Conservation (phyloP, 345 rosid genomes). For the Lenwebbia sp. region DNA sequence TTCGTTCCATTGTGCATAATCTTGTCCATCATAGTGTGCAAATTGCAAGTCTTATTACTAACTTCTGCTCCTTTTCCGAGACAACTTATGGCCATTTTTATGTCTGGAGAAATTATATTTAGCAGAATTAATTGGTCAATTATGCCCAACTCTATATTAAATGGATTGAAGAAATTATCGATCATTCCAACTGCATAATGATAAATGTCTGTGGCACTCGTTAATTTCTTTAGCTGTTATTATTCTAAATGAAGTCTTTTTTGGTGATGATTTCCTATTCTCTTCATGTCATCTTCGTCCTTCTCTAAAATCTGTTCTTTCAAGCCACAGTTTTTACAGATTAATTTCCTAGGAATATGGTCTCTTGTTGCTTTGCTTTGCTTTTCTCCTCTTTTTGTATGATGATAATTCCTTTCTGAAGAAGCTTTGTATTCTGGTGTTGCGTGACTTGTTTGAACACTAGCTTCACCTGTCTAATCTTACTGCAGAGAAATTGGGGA, state of each 20-base stretch:
- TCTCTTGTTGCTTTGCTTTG: not conserved
- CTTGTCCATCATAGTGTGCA: not conserved
- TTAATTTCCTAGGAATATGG: not conserved
- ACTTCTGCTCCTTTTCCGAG: not conserved
- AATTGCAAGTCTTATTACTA: not conserved
- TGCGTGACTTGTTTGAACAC: not conserved
- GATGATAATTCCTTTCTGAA: not conserved
- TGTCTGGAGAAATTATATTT: not conserved
- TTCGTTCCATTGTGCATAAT: not conserved
- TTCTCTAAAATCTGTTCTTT: not conserved
- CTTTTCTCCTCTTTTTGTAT: not conserved
- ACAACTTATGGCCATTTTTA: not conserved
- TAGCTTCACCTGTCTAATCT: not conserved
- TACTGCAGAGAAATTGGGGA: conserved; percentile 71
- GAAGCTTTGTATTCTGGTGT: not conserved
- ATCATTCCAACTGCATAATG: not conserved
- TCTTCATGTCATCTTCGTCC: not conserved
- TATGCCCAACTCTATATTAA: not conserved
- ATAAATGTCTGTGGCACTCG: not conserved
- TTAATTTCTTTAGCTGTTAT: not conserved
- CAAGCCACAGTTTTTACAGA: not conserved
- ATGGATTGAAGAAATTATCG: not conserved
- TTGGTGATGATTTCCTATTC: not conserved
- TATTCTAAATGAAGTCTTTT: not conserved
- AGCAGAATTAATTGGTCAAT: not conserved